Base-by-base conservation (phyloP, 169 alveolate species). In the Cryptosporidium andersoni region DNA sequence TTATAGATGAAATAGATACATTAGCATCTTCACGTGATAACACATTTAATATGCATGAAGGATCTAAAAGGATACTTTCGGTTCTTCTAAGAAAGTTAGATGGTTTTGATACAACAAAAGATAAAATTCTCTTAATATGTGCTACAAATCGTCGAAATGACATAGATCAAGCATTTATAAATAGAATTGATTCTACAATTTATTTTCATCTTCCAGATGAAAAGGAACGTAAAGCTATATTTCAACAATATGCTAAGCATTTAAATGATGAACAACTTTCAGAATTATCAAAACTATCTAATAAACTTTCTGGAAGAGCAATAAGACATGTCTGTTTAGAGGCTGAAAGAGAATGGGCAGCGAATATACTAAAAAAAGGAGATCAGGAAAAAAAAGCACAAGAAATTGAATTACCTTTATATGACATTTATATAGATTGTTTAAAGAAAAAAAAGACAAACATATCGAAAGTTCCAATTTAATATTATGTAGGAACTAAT, bases 291-390 rank as follows among this genome's bases (percentile, higher is more conserved):
- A 89, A 92, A 34, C 5, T 88, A 25, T 67, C 93, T 16, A 65
- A 66, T 42, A 81, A 89, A 51, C 66, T 92, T 39, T 82, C 93
- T 42, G 97, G 95, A 56, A 90, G 97, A 81, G 91, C 92, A 66
- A 91, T 91, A 36, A 80, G 89, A 51, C 67, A 90, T 80, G 65
- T 92, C 9, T 94, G 97, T 65, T 91, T 92, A 90, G 97, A 93
- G 80, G 95, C 96, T 5, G 97, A 94, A 88, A 91, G 97, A 82
- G 82, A 92, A 58, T 93, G 97, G 97, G 96, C 96, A 45, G 82
- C 95, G 3, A 88, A 64, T 40, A 52, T 92, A 49, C 66, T 94
- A 37, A 91, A 94, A 66, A 91, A 92, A 34, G 90, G 93, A 64
- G 92, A 91, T 14, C 51, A 11, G 7, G 53, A 37, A 3, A 92